Evolutionary conservation across 2,329 filamentous ascomycete species (phyloP).

Genomic region (Epichloe elymi): DNA sequence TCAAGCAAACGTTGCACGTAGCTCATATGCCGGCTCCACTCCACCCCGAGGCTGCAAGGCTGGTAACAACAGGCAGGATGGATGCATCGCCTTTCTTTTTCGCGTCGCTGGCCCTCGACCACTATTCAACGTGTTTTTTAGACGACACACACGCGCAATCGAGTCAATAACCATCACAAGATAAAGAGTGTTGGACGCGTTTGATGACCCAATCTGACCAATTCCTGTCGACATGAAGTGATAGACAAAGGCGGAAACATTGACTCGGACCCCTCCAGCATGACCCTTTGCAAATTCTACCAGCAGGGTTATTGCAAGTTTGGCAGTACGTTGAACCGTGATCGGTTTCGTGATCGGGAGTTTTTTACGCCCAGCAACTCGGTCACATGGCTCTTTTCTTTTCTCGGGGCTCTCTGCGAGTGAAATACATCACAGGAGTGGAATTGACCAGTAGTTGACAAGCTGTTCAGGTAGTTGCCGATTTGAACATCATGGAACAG

Average conservation of each 20-base stretch:
- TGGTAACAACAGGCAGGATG: neutral
- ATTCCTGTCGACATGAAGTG: conserved; percentile 3
- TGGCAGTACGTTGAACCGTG: conserved; percentile 22
- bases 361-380: neutral
- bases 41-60: conserved; percentile 5
- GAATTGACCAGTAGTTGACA: neutral
- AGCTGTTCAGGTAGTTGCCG: conserved; percentile 33
- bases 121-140: neutral
- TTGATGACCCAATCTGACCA: neutral
- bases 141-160: neutral
- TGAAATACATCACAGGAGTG: neutral
- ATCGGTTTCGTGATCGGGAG: neutral
- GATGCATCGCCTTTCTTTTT: conserved; percentile 4
- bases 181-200: neutral
- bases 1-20: neutral
- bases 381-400: neutral
- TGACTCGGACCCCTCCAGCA: conserved; percentile 10
- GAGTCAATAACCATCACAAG: neutral
- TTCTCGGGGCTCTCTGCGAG: neutral
- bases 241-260: neutral
- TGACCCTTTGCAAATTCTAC: conserved; percentile 35
- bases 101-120: conserved; percentile 5
- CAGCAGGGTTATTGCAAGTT: conserved; percentile 38
- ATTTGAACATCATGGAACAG: conserved; percentile 38
- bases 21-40: neutral